phyloP scores from a whole-genome alignment of 2,329 filamentous ascomycete species.

The Aureobasidium sp. region DNA sequence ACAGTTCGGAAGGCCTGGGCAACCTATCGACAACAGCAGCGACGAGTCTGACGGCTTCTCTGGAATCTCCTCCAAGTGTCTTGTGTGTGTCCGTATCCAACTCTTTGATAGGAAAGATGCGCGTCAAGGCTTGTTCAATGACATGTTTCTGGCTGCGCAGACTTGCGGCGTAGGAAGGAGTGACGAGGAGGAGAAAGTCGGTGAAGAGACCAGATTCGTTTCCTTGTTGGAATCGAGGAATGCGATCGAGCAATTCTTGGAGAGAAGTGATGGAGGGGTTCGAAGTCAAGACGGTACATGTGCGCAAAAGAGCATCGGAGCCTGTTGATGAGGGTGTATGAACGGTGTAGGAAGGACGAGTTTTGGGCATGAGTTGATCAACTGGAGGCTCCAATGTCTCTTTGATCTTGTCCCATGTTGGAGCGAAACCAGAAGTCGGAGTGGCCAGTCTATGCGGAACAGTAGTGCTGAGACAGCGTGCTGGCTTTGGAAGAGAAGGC shows the following conservation, averaged over 20 bases:
- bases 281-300: conserved; percentile 12
- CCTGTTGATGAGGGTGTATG: neutral
- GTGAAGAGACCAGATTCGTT: neutral
- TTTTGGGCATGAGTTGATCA: neutral
- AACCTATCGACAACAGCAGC: conserved; percentile 18
- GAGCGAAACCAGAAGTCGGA: conserved; percentile 6
- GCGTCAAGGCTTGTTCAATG: conserved; percentile 3
- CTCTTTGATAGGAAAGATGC: conserved; percentile 9
- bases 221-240: neutral
- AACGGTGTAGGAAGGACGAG: neutral
- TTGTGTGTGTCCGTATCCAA: neutral
- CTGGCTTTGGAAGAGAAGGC: neutral
- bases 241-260: conserved; percentile 3
- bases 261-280: neutral
- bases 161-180: conserved; percentile 13
- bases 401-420: conserved; percentile 12
- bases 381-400: neutral
- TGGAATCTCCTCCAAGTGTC: neutral
- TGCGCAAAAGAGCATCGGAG: neutral
- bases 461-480: conserved; percentile 3
- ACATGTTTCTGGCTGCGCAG: neutral
- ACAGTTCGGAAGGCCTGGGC: conserved; percentile 1
- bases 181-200: conserved; percentile 15
- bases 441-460: neutral
- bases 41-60: conserved; percentile 11